Conservation (phyloP, 208 protist species). For the Porcisia hertigi region DNA sequence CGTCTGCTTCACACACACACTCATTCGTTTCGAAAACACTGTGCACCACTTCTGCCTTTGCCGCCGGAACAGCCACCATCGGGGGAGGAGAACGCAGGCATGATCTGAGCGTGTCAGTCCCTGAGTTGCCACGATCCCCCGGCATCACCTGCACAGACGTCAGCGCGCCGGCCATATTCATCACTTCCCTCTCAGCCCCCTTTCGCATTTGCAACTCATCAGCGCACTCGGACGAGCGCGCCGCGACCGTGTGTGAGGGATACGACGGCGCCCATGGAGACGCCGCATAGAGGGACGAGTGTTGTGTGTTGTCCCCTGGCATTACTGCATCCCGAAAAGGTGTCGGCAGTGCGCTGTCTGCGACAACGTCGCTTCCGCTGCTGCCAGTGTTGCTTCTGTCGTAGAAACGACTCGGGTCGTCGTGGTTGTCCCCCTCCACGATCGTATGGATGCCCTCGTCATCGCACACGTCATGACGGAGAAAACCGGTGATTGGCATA, state of each 20-base stretch:
- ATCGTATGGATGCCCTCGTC: background rate
- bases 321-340: background rate
- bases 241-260: background rate
- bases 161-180: background rate
- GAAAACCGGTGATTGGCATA: background rate
- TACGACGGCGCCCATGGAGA: background rate
- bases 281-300: background rate
- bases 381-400: background rate
- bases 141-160: background rate
- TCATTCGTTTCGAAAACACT: background rate
- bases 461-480: background rate
- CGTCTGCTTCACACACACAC: background rate
- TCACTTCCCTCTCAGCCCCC: background rate
- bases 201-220: background rate
- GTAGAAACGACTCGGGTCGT: background rate
- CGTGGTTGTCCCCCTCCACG: background rate
- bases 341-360: background rate
- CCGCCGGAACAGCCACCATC: background rate
- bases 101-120: background rate
- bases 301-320: background rate
- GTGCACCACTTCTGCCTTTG: background rate
- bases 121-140: background rate
- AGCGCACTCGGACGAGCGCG: background rate
- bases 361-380: background rate
- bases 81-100: background rate